Evolutionary conservation across 2,329 filamentous ascomycete species (phyloP), one percentile per base, ranked within the genome.

Genomic region (Fusarium albidum): DNA sequence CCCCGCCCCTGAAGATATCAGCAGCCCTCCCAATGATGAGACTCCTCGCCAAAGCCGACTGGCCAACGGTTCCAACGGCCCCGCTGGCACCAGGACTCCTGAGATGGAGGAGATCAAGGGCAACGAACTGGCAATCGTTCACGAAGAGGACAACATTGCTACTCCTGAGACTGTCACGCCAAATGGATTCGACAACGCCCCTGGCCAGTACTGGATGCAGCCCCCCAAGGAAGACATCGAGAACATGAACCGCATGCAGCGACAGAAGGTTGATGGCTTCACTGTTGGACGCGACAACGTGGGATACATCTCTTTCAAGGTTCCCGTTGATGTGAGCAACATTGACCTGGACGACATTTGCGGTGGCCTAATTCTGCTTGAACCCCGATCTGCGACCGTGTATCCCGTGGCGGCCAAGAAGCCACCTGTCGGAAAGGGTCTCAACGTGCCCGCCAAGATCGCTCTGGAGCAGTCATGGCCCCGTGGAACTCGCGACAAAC

Each of bases 381-480:
- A 85, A 35, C 82, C 88, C 42, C 90, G 95, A 29, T 89, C 88
- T 9, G 91, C 92, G 18, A 96, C 94, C 1, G 95, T 98, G 8
- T 99, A 99, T 68, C 88, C 85, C 5, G 83, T 89, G 37, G 79
- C 86, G 33, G 81, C 83, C 6, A 86, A 87, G 69, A 99, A 97
- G 75, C 93, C 95, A 13, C 83, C 89, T 0, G 82, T 88, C 52
- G 95, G 96, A 52, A 91, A 92, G 68, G 94, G 92, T 6, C 81
- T 99, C 59, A 99, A 99, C 68, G 91, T 97, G 8, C 93, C 92
- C 4, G 91, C 95, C 0, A 87, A 84, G 31, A 93, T 99, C 59
- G 85, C 83, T n/a, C 82, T 99, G 10, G 88, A 95, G 70, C 94
- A 98, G 69, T 96, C 93, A 1, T 98, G 91, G 88, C 95, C 95